Evolutionary conservation across 164 flowering plant species (phyloP).

Genomic region (Sextonia rubra): DNA sequence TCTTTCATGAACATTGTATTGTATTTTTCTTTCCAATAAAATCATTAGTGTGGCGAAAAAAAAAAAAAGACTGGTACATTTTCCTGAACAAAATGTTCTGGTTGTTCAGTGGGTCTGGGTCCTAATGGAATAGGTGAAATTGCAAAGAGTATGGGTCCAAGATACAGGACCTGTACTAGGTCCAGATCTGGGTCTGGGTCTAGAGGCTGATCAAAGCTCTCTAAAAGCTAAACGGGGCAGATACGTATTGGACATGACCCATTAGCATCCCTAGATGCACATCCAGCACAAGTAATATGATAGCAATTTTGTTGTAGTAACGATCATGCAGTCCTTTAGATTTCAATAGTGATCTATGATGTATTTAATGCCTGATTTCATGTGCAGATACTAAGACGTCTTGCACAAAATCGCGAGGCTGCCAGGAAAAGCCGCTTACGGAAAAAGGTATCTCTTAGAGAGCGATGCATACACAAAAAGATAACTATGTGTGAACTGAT

Average conservation of each 20-base stretch:
- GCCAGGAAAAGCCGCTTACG: conserved; percentile 97
- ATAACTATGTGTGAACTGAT: not conserved
- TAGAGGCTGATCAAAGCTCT: too few species aligned
- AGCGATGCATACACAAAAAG: not conserved
- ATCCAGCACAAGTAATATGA: not conserved
- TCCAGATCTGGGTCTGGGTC: too few species aligned
- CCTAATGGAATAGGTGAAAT: too few species aligned
- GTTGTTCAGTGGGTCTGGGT: too few species aligned
- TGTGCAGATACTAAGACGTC: conserved; percentile 74
- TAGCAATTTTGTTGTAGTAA: not conserved
- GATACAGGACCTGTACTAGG: too few species aligned
- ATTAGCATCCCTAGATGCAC: not conserved
- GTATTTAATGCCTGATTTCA: not conserved
- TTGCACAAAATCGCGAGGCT: conserved; percentile 98
- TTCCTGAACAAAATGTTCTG: too few species aligned
- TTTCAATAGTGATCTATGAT: not conserved
- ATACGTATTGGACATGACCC: not conserved
- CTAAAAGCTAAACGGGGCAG: too few species aligned
- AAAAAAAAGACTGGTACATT: too few species aligned
- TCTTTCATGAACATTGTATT: too few species aligned
- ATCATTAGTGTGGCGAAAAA: too few species aligned
- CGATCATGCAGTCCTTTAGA: not conserved
- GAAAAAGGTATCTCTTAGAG: conserved; percentile 58
- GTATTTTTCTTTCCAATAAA: too few species aligned
- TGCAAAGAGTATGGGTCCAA: too few species aligned